Conservation (phyloP, 148 eudicot genomes). For the Rhododendron griersonianum region DNA sequence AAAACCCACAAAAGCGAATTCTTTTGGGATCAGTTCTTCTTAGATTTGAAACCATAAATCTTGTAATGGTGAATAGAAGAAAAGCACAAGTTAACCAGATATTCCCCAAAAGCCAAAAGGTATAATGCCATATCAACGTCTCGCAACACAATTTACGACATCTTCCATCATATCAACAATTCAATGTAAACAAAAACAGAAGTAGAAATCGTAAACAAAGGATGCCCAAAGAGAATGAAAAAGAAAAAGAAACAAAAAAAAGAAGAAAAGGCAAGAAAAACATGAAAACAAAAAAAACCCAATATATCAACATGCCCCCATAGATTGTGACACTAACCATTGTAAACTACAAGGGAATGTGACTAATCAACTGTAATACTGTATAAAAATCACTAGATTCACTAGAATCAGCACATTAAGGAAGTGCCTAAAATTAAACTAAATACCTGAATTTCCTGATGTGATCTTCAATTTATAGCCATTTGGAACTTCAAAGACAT, state of each 20-base stretch:
- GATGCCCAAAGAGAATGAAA: neutral
- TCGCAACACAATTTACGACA: neutral
- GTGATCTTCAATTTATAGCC: constrained; percentile 71
- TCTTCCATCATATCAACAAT: neutral
- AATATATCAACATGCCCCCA: neutral
- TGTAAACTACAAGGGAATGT: neutral
- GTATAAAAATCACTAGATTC: neutral
- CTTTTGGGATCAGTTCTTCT: neutral
- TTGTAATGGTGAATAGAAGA: neutral
- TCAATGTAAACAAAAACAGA: neutral
- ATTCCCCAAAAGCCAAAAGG: neutral
- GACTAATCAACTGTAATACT: neutral
- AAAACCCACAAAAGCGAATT: neutral
- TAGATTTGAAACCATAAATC: neutral
- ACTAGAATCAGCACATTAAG: neutral
- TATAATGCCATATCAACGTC: neutral
- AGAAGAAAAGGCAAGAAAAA: neutral
- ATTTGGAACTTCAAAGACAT: constrained; percentile 83
- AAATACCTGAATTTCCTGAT: constrained; percentile 63
- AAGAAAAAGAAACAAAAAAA: neutral
- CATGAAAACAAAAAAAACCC: neutral
- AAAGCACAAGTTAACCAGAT: neutral
- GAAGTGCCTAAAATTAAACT: neutral
- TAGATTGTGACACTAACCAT: neutral
- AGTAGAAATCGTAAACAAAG: neutral